These are phyloP conservation scores for Tulasnella sp. DNA, from an alignment of 768 basidiomycete genomes.

Conservation along the genomic window DNA sequence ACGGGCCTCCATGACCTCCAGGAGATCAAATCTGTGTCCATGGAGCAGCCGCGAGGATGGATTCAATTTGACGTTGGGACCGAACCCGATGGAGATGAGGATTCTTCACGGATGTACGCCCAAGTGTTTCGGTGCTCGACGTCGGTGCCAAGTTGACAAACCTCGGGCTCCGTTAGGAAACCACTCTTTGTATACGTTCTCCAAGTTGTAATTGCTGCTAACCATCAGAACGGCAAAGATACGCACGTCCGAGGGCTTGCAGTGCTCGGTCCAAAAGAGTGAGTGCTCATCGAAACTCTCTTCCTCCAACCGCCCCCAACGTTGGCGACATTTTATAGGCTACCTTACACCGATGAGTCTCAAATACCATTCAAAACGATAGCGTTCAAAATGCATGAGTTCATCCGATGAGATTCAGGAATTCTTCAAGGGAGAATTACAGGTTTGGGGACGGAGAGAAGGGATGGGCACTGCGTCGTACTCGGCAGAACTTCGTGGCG, in stretches of 20 bases:
- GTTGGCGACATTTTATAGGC: constrained; percentile 36
- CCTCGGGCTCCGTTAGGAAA: constrained; percentile 49
- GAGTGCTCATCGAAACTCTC: constrained; percentile 25
- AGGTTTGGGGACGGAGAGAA: no score
- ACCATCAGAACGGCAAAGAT: constrained; percentile 98
- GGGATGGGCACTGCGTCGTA: no score
- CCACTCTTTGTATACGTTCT: constrained; percentile 85
- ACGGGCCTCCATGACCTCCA: constrained; percentile 89
- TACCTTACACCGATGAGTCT: constrained; percentile 54
- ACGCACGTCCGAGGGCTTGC: constrained; percentile 91
- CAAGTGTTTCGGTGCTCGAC: neutral
- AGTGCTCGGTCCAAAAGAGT: constrained; percentile 85
- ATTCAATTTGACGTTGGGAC: constrained; percentile 79
- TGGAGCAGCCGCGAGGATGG: constrained; percentile 94
- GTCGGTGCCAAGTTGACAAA: neutral
- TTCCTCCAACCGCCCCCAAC: constrained; percentile 24
- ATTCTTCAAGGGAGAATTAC: neutral
- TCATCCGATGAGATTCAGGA: constrained; percentile 50
- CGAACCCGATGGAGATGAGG: constrained; percentile 75
- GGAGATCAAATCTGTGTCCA: constrained; percentile 77
- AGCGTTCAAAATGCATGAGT: constrained; percentile 72
- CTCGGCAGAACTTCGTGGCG: neutral
- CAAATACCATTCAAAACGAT: constrained; percentile 64
- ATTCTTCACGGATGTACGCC: constrained; percentile 50
- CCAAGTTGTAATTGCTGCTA: constrained; percentile 84